Base-by-base conservation (phyloP, 495 filamentous ascomycete species). In the Melanomma pulvis-pyrius region DNA sequence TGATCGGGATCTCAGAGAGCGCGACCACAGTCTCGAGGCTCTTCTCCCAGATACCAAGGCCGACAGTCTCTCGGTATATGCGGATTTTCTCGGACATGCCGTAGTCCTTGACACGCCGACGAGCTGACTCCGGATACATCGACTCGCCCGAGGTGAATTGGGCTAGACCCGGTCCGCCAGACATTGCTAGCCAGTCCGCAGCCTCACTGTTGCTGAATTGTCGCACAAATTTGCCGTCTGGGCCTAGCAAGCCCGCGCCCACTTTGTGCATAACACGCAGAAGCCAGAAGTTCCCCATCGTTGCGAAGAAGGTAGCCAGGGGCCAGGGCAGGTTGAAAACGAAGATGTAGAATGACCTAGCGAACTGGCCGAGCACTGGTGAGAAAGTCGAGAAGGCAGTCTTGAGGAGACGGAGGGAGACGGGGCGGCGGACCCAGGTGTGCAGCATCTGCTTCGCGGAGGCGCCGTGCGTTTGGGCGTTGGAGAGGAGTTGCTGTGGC, bases 281-380 rank as follows among this genome's bases (percentile, higher is more conserved):
- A 32, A 83, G 74, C n/a, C 78, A 79, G 29, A 66, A 67, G 59
- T 83, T 79, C 2, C 81, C 80, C 12, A 79, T 75, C 2, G 54
- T 70, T 7, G 79, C 75, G 57, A 81, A 70, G 52, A 74, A 77
- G 28, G 60, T 63, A 34, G 80, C 75, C 7, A 83, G 49, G 6
- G 74, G 65, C 2, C 63, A 56, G 3, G 82, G 82, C 17, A 85
- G 67, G 48, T 80, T 76, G 73, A 85, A 77, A 8, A 74, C 73
- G 61, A 84, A 84, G 41, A 85, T 74, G 56, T 85, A 85, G 41
- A 80, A 79, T 0, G 81, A 84, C 25, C 76, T 58, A 1, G 39
- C n/a, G 24, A 79, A 8, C 59, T 85, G 82, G 19, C 63, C 70
- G 36, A 79, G 21, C 11, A 84, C 47, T 1, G 82, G 82, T 4